Conservation (phyloP, 768 basidiomycete species). For the Daedaleopsis sinensis region DNA sequence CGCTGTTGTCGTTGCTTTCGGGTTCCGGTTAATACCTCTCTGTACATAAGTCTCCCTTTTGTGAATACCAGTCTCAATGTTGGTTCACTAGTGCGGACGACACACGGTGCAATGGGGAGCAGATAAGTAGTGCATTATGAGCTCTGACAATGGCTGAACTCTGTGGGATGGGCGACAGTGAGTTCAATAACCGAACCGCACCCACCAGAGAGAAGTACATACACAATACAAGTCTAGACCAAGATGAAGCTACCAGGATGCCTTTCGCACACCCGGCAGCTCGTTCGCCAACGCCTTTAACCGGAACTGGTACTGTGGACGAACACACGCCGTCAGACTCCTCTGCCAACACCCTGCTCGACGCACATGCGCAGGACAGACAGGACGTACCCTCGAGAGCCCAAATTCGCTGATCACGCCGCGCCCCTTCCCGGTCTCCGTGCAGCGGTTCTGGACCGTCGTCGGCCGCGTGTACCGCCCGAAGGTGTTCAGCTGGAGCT, state of each 20-base stretch:
- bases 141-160: too few species aligned
- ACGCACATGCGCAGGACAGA: not conserved
- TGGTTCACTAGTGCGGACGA: not conserved
- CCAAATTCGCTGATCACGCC: conserved; percentile 91
- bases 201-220: not conserved
- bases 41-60: not conserved
- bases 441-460: conserved; percentile 87
- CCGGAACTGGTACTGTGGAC: conserved; percentile 82
- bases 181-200: not conserved
- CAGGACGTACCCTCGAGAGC: conserved; percentile 66
- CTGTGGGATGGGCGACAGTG: not conserved
- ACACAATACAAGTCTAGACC: not conserved
- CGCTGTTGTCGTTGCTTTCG: conserved; percentile 2
- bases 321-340: not conserved
- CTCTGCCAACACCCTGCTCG: not conserved
- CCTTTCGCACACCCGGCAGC: conserved; percentile 86
- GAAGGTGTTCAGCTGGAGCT: conserved; percentile 90
- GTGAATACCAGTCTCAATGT: not conserved
- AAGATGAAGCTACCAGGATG: conserved; percentile 70
- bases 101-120: not conserved
- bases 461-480: conserved; percentile 82
- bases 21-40: not conserved
- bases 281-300: conserved; percentile 81
- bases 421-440: conserved; percentile 81
- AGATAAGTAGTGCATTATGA: not conserved